These are phyloP conservation scores for Filobasidium floriforme DNA, from an alignment of 768 basidiomycete genomes.

Conservation along the genomic window DNA sequence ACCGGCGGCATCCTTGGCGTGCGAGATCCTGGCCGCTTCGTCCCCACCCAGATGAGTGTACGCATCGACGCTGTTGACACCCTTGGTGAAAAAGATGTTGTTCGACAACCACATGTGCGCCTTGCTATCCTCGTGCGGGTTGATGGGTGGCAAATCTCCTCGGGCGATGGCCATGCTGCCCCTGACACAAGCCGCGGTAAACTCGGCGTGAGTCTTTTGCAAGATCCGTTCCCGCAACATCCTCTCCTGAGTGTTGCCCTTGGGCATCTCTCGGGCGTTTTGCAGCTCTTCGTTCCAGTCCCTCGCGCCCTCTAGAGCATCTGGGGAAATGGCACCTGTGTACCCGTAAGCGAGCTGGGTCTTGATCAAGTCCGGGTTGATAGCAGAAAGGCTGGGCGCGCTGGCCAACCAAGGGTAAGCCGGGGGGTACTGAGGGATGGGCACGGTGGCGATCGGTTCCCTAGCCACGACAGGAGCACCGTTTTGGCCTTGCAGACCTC, in stretches of 20 bases:
- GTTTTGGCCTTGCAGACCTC: constrained; percentile 18
- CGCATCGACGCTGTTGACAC: constrained; percentile 46
- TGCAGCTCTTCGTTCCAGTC: constrained; percentile 51
- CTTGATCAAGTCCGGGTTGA: constrained; percentile 43
- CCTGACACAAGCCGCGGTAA: constrained; percentile 45
- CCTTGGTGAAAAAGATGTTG: constrained; percentile 50
- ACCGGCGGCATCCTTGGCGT: constrained; percentile 48
- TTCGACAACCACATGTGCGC: constrained; percentile 47
- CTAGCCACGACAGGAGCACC: constrained; percentile 27
- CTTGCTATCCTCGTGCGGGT: constrained; percentile 46
- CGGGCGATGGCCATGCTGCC: constrained; percentile 45
- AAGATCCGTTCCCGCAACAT: constrained; percentile 47
- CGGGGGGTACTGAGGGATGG: constrained; percentile 46
- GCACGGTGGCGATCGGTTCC: constrained; percentile 44
- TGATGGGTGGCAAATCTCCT: constrained; percentile 47
- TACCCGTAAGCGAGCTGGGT: constrained; percentile 48
- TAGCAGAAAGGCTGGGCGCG: constrained; percentile 31
- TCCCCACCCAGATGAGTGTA: constrained; percentile 48
- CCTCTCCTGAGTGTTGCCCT: constrained; percentile 42
- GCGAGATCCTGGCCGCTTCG: constrained; percentile 47
- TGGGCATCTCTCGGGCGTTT: constrained; percentile 46
- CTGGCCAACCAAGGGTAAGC: constrained; percentile 47
- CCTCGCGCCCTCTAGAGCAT: constrained; percentile 45
- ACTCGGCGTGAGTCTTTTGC: constrained; percentile 46
- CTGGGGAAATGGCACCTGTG: constrained; percentile 45